Base-by-base conservation (phyloP, 2,329 filamentous ascomycete genomes). In the Aschersonia sp. region DNA sequence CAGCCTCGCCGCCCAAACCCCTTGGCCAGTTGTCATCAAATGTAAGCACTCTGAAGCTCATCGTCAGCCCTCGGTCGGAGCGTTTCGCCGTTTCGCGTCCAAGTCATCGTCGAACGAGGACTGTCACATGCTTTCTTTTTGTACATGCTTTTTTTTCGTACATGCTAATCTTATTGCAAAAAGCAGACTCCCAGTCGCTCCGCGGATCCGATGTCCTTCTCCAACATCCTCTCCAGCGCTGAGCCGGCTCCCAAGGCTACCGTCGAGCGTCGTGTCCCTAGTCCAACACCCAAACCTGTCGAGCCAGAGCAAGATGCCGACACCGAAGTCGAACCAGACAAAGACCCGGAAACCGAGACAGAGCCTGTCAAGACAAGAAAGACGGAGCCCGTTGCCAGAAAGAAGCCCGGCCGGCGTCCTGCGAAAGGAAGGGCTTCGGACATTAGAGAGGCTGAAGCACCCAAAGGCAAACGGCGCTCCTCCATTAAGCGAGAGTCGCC, bases 171-270 rank as follows among this genome's bases (percentile, higher is more conserved):
- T 22, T 22, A 4, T 22, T 22, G 22, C 22, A 22, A 29, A 43
- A 45, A 32, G 12, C 62, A 88, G 77, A 84, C 83, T 45, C 77
- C 84, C 1, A 80, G 78, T 55, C 81, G 88, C 62, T 74, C 82
- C 41, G 82, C 83, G 49, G 85, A 94, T 61, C 84, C 89, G 47
- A 95, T 95, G 89, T 92, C 89, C 5, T 92, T 97, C 59, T 92
- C 87, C 54, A 95, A 89, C 61, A 94, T 97, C 50, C 81, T 97
- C 42, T 90, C 87, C 4, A 88, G 79, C 54, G 75, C 84, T 48
- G 82, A 87, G 48, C 80, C 84, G 47, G 72, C 77, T 40, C 69
- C 72, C 2, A 72, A 72, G 51, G 71, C 74, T 6, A 73, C 68
- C 54, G 41, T 39, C n/a, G 46, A 50, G 45, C 61, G 66, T 10